These are phyloP conservation scores for Fomitopsis pinicola DNA, from an alignment of 1,284 basidiomycete genomes.

Conservation along the genomic window DNA sequence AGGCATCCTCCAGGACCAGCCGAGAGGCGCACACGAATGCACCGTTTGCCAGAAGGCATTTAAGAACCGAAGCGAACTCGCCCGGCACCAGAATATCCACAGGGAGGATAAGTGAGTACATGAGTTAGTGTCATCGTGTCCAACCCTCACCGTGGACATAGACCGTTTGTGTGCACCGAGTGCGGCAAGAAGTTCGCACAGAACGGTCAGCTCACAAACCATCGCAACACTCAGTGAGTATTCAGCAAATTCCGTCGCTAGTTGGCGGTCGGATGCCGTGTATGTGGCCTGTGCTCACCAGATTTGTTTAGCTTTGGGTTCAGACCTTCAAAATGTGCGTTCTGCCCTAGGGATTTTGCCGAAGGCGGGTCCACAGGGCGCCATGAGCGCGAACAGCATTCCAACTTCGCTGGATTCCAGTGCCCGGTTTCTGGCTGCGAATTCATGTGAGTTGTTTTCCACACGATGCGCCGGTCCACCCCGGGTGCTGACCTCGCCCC, in stretches of 20 bases:
- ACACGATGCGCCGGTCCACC: neutral
- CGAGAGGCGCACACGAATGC: slow-evolving; percentile 5
- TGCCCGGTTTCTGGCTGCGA: slow-evolving; percentile 8
- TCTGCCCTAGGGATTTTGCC: slow-evolving; percentile 44
- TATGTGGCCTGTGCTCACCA: neutral
- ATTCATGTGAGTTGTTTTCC: neutral
- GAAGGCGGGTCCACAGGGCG: slow-evolving; percentile 53
- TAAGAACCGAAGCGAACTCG: neutral
- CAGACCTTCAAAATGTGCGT: slow-evolving; percentile 48
- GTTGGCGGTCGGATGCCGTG: neutral
- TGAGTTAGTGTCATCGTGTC: neutral
- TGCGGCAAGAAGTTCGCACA: slow-evolving; percentile 54
- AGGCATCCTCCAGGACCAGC: neutral
- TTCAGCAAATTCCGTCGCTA: neutral
- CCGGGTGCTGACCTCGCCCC: neutral
- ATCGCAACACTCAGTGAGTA: slow-evolving; percentile 54
- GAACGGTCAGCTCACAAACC: slow-evolving; percentile 48
- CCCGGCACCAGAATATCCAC: slow-evolving; percentile 3
- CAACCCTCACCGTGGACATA: neutral
- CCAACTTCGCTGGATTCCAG: slow-evolving; percentile 2
- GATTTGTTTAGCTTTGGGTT: slow-evolving; percentile 37
- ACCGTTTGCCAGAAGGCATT: neutral
- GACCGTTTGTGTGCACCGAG: slow-evolving; percentile 9
- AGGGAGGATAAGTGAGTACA: neutral
- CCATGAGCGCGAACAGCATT: slow-evolving; percentile 14